Evolutionary conservation across 805 yeast species (phyloP).

Genomic region (Nakazawaea ambrosiae): DNA sequence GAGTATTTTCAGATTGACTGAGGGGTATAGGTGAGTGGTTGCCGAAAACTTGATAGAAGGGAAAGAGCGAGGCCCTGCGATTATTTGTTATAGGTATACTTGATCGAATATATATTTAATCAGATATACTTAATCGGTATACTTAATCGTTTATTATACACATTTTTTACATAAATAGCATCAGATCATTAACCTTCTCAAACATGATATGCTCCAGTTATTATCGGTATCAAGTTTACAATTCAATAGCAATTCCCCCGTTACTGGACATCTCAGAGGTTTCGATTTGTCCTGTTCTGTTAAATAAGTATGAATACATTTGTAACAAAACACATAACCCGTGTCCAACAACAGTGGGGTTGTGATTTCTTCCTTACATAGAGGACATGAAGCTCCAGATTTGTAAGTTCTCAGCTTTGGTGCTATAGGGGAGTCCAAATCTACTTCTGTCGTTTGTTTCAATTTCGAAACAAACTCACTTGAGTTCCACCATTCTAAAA

Average conservation of each 20-base stretch:
- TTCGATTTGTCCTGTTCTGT: constrained; percentile 34
- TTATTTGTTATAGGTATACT: too few species aligned
- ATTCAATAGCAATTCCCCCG: constrained; percentile 64
- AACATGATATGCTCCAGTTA: constrained; percentile 68
- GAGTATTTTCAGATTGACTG: too few species aligned
- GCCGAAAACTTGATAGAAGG: too few species aligned
- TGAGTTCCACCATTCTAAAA: constrained; percentile 90
- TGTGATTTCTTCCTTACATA: constrained; percentile 56
- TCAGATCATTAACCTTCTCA: constrained; percentile 65
- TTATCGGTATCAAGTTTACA: constrained; percentile 53
- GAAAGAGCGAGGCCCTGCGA: too few species aligned
- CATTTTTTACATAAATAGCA: too few species aligned
- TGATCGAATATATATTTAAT: too few species aligned
- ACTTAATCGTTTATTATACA: too few species aligned
- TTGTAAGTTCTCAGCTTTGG: constrained; percentile 11
- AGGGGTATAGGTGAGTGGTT: too few species aligned
- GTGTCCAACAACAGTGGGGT: constrained; percentile 89
- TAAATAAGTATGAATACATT: constrained; percentile 69
- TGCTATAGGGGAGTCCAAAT: constrained; percentile 40
- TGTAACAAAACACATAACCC: constrained; percentile 84
- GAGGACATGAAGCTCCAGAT: constrained; percentile 41
- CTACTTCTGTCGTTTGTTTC: constrained; percentile 38
- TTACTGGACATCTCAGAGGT: constrained; percentile 80
- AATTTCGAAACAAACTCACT: constrained; percentile 62
- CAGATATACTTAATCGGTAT: too few species aligned